These are phyloP conservation scores for Pseudogymnoascus sp. DNA, from an alignment of 2,329 filamentous ascomycete species.

Conservation along the genomic window DNA sequence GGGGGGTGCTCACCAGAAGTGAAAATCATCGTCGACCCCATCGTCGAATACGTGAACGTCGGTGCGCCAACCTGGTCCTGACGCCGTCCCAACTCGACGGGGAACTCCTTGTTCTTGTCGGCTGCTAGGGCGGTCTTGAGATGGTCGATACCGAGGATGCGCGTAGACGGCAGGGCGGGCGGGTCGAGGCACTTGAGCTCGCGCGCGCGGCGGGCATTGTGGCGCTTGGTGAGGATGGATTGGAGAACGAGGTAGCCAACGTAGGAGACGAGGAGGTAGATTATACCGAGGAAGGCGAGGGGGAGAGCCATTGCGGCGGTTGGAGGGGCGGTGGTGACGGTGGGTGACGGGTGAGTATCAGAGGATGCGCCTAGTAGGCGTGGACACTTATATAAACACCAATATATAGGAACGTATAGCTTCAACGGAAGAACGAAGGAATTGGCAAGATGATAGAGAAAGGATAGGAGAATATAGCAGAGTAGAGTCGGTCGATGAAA, in stretches of 20 bases:
- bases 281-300: conserved; percentile 7
- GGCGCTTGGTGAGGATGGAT: conserved; percentile 16
- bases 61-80: conserved; percentile 27
- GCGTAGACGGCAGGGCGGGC: conserved; percentile 18
- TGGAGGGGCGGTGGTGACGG: neutral
- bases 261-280: conserved; percentile 14
- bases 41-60: conserved; percentile 21
- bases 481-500: neutral
- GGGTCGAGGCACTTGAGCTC: conserved; percentile 23
- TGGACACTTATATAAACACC: neutral
- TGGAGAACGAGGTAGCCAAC: conserved; percentile 16
- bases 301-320: conserved; percentile 10
- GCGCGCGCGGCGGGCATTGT: conserved; percentile 18
- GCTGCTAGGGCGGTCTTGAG: conserved; percentile 20
- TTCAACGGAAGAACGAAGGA: neutral
- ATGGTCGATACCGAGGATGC: conserved; percentile 24
- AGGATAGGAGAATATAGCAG: neutral
- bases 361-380: neutral
- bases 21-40: conserved; percentile 18
- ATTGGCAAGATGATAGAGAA: neutral
- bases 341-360: neutral
- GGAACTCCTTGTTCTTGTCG: conserved; percentile 21
- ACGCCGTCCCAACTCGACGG: conserved; percentile 26
- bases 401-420: neutral
- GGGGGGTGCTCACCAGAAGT: conserved; percentile 19